These are phyloP conservation scores for Alternaria sp. DNA, from an alignment of 2,329 filamentous ascomycete genomes.

Conservation along the genomic window DNA sequence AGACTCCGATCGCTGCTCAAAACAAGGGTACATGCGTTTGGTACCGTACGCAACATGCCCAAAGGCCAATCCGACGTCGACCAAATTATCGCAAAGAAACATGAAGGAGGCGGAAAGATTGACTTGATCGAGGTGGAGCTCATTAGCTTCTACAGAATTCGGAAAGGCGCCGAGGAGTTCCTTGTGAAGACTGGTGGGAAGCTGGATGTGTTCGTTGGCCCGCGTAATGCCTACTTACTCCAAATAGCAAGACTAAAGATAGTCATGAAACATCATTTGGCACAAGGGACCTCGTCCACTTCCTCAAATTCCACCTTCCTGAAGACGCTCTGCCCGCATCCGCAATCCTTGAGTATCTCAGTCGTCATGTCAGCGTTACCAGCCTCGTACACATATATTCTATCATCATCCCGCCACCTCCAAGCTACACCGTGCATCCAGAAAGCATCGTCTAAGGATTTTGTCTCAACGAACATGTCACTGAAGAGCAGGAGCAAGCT, in stretches of 20 bases:
- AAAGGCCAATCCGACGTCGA: not conserved
- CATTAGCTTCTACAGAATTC: constrained; percentile 21
- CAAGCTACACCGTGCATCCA: not conserved
- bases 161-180: constrained; percentile 15
- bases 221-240: constrained; percentile 46
- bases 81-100: not conserved
- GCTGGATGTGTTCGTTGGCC: constrained; percentile 36
- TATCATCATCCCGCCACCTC: not conserved
- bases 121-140: constrained; percentile 28
- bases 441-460: not conserved
- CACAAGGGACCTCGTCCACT: constrained; percentile 59
- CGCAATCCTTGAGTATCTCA: constrained; percentile 36
- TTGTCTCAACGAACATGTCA: not conserved
- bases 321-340: constrained; percentile 54
- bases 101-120: not conserved
- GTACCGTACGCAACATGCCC: not conserved
- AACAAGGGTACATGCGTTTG: not conserved
- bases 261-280: constrained; percentile 53
- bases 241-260: constrained; percentile 32
- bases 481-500: not conserved
- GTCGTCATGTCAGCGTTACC: not conserved
- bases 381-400: not conserved
- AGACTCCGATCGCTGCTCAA: not conserved
- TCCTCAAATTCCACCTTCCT: constrained; percentile 62
- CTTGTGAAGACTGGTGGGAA: constrained; percentile 9